Conservation (phyloP, 345 rosid species). For the Gossypium turneri region DNA sequence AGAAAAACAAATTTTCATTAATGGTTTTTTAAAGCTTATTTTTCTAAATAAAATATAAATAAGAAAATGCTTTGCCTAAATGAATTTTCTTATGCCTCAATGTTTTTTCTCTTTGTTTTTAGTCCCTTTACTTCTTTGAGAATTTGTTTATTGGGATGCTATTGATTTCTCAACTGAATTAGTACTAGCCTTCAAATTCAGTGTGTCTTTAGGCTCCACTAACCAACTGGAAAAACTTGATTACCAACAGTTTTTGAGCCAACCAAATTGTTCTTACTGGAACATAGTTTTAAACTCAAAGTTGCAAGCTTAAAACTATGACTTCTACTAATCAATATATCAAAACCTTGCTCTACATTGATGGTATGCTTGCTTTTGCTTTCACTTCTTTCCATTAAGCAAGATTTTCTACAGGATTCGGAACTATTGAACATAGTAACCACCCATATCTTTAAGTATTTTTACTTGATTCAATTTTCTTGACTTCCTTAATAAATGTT, state of each 20-base stretch:
- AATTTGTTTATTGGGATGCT: slow-evolving; percentile 25
- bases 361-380: slow-evolving; percentile 23
- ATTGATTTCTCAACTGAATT: slow-evolving; percentile 37
- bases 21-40: too few species aligned
- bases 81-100: slow-evolving; percentile 12
- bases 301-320: slow-evolving; percentile 17
- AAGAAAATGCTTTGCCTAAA: too few species aligned
- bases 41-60: too few species aligned
- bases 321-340: slow-evolving; percentile 15
- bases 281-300: not conserved
- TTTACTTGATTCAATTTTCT: not conserved
- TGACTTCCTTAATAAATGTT: too few species aligned
- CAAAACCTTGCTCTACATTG: slow-evolving; percentile 16
- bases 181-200: slow-evolving; percentile 29
- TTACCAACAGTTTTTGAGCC: slow-evolving; percentile 43
- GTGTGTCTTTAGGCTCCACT: slow-evolving; percentile 36
- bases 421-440: slow-evolving; percentile 30
- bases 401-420: slow-evolving; percentile 51
- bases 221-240: slow-evolving; percentile 66
- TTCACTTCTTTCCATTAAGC: slow-evolving; percentile 38
- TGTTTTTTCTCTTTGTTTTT: slow-evolving; percentile 33
- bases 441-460: not conserved
- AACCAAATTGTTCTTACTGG: slow-evolving; percentile 16
- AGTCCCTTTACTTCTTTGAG: slow-evolving; percentile 32
- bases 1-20: too few species aligned